Base-by-base conservation (phyloP, 352 stramenopile species). In the Blastocystis sp. region DNA sequence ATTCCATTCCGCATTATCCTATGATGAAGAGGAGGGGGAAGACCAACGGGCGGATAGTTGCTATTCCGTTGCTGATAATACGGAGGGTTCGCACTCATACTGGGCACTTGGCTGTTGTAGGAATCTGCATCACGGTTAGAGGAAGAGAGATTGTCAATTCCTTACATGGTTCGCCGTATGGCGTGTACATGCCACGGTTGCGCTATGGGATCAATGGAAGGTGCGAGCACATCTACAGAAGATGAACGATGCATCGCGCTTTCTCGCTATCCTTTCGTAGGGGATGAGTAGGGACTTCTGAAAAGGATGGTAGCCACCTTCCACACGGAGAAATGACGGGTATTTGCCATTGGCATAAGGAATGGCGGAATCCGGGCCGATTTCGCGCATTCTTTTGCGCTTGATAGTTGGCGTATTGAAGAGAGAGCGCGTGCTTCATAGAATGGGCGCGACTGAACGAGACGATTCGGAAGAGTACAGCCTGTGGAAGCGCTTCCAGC, bases 401-500 rank as follows among this genome's bases (percentile, higher is more conserved):
- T n/a, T n/a, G n/a, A n/a, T n/a, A n/a, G n/a, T n/a, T n/a, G n/a
- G n/a, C n/a, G n/a, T n/a, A n/a, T n/a, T n/a, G n/a, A n/a, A n/a
- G n/a, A n/a, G n/a, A n/a, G n/a, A n/a, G n/a, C n/a, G n/a, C n/a
- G n/a, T n/a, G n/a, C n/a, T n/a, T n/a, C n/a, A n/a, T 19, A 63
- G n/a, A 55, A 62, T 65, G 45, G 35, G 24, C 3, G 12, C 35
- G 13, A 26, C 31, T 33, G 31, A 33, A 31, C 37, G 26, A 24
- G 63, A 4, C 12, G 29, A 77, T 50, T 50, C 35, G 50, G 74
- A 85, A n/a, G 74, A 85, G 70, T 70, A 1, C 16, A 69, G 21
- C 13, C 26, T 67, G 13, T 85, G 74, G 74, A 85, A 85, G 33
- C 45, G 55, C 55, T 85, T 85, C 33, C 74, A 85, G 50, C 55